A percentile compares a stretch with the other conserved stretches of the same genome.
Conservation (phyloP, 495 filamentous ascomycete genomes). For the Rhizodiscina lignyota region DNA sequence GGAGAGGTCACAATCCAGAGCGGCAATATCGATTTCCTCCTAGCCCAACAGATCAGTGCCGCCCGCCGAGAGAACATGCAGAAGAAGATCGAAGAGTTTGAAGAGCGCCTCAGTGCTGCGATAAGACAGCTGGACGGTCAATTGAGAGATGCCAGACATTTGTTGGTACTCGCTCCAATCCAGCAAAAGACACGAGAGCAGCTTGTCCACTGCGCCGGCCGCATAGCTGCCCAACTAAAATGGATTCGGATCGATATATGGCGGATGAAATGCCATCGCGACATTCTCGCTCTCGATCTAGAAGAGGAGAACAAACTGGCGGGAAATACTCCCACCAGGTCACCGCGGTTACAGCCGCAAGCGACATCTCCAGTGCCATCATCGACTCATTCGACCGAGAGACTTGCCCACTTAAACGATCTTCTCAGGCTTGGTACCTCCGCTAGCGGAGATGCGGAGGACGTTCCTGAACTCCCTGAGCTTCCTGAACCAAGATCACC, state of each 20-base stretch:
- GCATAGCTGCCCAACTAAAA: constrained; percentile 76
- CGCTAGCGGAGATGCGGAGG: neutral
- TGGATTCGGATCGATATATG: constrained; percentile 90
- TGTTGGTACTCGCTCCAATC: constrained; percentile 77
- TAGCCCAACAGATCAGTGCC: constrained; percentile 65
- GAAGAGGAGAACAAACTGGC: constrained; percentile 45
- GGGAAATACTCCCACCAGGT: constrained; percentile 16
- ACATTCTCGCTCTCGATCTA: constrained; percentile 71
- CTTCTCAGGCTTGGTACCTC: neutral
- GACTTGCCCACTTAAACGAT: too few relatives aligned
- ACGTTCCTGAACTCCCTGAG: neutral
- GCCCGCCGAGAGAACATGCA: constrained; percentile 69
- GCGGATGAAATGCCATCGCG: constrained; percentile 78
- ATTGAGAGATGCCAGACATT: constrained; percentile 79
- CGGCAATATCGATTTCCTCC: constrained; percentile 57
- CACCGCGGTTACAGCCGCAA: too few relatives aligned
- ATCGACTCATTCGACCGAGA: constrained; percentile 5
- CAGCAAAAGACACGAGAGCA: constrained; percentile 73
- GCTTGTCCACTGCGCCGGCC: constrained; percentile 66
- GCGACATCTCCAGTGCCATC: too few relatives aligned
- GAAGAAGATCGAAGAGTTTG: constrained; percentile 65
- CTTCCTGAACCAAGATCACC: neutral
- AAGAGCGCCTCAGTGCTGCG: constrained; percentile 58
- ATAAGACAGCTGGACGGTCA: constrained; percentile 67
- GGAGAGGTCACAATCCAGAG: constrained; percentile 52